Base-by-base conservation (phyloP, 148 eudicot species). In the Chenopodium album region DNA sequence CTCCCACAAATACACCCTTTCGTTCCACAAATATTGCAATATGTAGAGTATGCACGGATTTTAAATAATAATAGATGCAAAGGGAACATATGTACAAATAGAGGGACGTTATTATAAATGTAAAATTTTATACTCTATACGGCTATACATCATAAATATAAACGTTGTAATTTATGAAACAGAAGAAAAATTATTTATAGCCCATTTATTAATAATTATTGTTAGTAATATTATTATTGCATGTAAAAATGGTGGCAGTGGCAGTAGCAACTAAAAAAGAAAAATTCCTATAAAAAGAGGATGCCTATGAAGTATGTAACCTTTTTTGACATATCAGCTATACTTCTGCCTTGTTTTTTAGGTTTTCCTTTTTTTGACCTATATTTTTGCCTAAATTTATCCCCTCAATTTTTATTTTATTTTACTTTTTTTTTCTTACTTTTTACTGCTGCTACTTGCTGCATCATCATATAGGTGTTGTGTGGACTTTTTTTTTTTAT, bases 241-340 rank as follows among this genome's bases (percentile, higher is more conserved):
- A 72, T 72, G 56, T 56, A 72, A 17, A 71, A 9, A 46, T 9
- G 1, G 41, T 54, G 59, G 67, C 78, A 73, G 71, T 48, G 47
- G 46, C 84, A 68, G 76, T 32, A 50, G 62, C 47, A 48, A 31
- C 29, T 59, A 62, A 76, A 47, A 14, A 20, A 22, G 17, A 50
- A 62, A 41, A 70, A 12, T 60, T 60, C 22, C 81, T 71, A 32
- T 62, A 78, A 66, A 50, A 71, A 73, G 47, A 78, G 68, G 56
- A 60, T 63, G 75, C 48, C 82, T 78, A 79, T 52, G 79, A 79
- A 83, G 47, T 78, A 54, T 67, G 75, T 28, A 50, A 17, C 67
- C 68, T 64, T 29, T 6, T 63, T 72, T 82, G 81, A 83, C 71
- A 54, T 73, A 64, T 83, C 47, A 68, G 78, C 81, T 83, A 78